phyloP scores from a whole-genome alignment of 2,329 filamentous ascomycete genomes.

The Parafenestella ontariensis region DNA sequence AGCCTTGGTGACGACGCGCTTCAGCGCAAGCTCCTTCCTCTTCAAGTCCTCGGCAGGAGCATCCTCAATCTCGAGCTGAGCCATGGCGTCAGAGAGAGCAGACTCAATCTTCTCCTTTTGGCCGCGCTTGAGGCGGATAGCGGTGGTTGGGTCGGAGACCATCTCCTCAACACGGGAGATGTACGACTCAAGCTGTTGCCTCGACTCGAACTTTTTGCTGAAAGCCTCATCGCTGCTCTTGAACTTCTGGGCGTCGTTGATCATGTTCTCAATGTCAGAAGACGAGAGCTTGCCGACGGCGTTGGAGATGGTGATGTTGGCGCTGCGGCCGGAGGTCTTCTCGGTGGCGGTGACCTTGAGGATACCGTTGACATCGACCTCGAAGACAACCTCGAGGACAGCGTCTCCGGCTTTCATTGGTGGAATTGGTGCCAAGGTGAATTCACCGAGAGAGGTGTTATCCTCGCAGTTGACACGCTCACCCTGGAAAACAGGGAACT shows the following conservation, averaged over 20 bases:
- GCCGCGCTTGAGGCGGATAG: conserved; percentile 96
- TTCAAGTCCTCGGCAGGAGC: conserved; percentile 91
- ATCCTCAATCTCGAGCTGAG: conserved; percentile 94
- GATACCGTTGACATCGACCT: conserved; percentile 99
- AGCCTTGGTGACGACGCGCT: conserved; percentile 97
- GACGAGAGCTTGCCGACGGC: conserved; percentile 98
- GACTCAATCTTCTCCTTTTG: conserved; percentile 99
- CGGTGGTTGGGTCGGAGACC: conserved; percentile 93
- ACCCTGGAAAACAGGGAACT: conserved; percentile 94
- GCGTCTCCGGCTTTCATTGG: conserved; percentile 92
- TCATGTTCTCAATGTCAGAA: conserved; percentile 96
- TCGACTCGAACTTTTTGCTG: conserved; percentile 98
- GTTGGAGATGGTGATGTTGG: conserved; percentile 99
- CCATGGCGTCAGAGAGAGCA: conserved; percentile 96
- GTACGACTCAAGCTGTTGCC: conserved; percentile 99
- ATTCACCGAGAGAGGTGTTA: conserved; percentile 97
- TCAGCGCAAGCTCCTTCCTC: conserved; percentile 99
- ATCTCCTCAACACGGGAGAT: conserved; percentile 99
- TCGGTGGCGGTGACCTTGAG: conserved; percentile 99
- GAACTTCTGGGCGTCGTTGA: conserved; percentile 97
- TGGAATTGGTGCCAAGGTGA: conserved; percentile 88
- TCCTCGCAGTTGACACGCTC: conserved; percentile 98
- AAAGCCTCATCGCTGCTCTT: conserved; percentile 98
- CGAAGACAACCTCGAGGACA: conserved; percentile 96
- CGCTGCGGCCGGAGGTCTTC: conserved; percentile 96